Conservation (phyloP, 108 stramenopile species). For the Pseudonitzschia multiseries region DNA sequence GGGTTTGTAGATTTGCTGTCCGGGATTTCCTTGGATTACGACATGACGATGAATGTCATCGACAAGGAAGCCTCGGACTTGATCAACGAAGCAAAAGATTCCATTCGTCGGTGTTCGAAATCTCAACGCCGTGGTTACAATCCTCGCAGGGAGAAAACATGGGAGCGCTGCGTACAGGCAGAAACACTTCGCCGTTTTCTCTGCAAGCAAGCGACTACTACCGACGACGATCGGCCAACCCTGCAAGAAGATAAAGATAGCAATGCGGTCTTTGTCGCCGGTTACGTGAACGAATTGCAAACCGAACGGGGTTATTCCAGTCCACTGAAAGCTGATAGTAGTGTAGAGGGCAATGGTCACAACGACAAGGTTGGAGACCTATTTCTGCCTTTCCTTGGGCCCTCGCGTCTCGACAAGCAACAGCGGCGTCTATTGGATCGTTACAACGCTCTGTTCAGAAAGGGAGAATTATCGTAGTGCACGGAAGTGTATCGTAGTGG, state of each 20-base stretch:
- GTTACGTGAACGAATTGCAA: conserved; percentile 4
- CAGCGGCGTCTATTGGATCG: conserved; percentile 12
- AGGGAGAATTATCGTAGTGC: conserved; percentile 13
- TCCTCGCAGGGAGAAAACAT: conserved; percentile 27
- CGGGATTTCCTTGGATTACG: neutral
- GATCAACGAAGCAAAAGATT: conserved; percentile 12
- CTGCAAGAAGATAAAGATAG: neutral
- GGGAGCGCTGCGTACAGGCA: conserved; percentile 30
- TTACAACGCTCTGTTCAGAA: conserved; percentile 7
- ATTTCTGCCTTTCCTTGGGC: neutral
- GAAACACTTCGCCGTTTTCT: conserved; percentile 16
- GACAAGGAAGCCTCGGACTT: neutral
- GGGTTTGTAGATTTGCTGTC: conserved; percentile 12
- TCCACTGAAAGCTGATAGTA: neutral
- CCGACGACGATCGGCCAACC: neutral
- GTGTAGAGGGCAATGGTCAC: neutral
- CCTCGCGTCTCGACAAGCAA: conserved; percentile 13
- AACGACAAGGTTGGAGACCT: neutral
- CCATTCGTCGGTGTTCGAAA: conserved; percentile 2
- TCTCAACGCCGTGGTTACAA: conserved; percentile 12
- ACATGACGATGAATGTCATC: neutral
- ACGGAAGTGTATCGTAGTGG: no score
- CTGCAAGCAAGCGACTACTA: neutral
- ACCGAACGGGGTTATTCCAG: neutral
- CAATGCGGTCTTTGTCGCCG: neutral